Evolutionary conservation across 768 basidiomycete genomes (phyloP).

Genomic region (Serendipita sp.): DNA sequence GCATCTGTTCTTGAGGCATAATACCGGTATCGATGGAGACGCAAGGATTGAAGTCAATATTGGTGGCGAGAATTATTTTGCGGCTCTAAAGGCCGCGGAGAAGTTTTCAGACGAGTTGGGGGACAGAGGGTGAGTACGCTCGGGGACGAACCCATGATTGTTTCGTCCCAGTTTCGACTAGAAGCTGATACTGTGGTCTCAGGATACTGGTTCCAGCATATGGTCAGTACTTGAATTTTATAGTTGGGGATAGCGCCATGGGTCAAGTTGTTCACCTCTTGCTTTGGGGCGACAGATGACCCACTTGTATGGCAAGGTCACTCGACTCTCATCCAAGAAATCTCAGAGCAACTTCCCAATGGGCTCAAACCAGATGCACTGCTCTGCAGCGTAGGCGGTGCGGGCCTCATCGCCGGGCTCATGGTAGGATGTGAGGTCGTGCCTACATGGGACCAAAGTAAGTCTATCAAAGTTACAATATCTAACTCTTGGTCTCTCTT

Average conservation of each 20-base stretch:
- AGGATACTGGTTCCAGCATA: conserved; percentile 60
- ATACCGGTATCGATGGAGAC: conserved; percentile 21
- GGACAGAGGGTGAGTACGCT: neutral
- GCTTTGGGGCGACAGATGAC: conserved; percentile 25
- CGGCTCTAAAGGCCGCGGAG: neutral
- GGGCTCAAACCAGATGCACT: conserved; percentile 44
- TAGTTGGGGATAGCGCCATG: neutral
- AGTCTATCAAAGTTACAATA: conserved; percentile 11
- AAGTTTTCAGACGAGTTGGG: neutral
- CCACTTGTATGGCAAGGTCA: conserved; percentile 60
- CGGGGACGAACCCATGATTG: neutral
- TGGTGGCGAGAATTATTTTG: neutral
- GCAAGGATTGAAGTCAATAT: conserved; percentile 16
- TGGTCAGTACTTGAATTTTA: conserved; percentile 1
- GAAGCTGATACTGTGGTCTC: conserved; percentile 4
- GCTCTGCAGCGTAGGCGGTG: conserved; percentile 66
- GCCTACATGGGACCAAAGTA: conserved; percentile 52
- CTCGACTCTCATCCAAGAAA: conserved; percentile 54
- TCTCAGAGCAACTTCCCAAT: conserved; percentile 32
- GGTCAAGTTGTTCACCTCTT: neutral
- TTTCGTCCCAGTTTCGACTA: conserved; percentile 22
- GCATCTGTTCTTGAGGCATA: conserved; percentile 18
- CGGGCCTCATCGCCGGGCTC: conserved; percentile 52
- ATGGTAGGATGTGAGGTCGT: conserved; percentile 46
- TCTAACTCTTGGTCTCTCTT: too few species aligned